A percentile compares a stretch with the other conserved stretches of the same genome.
Evolutionary conservation across 257 asterid species (phyloP).

Genomic region (Solanum commersonii): DNA sequence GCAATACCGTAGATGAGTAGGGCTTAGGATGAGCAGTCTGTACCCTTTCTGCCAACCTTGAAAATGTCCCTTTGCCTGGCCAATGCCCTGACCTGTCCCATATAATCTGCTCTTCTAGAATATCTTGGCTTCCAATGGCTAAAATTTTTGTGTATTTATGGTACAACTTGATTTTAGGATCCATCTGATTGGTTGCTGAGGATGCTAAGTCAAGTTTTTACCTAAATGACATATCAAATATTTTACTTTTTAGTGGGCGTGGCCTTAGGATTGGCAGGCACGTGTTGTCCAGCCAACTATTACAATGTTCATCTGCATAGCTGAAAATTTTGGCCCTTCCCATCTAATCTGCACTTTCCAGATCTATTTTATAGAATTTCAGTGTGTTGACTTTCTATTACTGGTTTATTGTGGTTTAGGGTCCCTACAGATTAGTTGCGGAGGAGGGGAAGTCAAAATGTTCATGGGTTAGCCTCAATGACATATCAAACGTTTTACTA

Average conservation of each 20-base stretch:
- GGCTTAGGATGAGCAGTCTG: not conserved
- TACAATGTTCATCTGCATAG: not conserved
- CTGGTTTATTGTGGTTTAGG: conserved; percentile 42
- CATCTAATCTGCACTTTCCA: not conserved
- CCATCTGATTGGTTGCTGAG: not conserved
- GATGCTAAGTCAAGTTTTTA: not conserved
- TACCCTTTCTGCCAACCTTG: not conserved
- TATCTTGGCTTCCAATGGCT: not conserved
- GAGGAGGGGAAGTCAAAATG: conserved; percentile 95
- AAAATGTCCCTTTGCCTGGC: not conserved
- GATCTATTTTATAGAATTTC: not conserved
- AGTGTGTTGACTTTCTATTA: not conserved
- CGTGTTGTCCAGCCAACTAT: not conserved
- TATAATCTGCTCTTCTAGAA: not conserved
- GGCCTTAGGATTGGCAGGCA: not conserved
- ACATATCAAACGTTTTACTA: conserved; percentile 67
- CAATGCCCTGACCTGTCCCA: not conserved
- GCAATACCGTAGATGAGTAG: not conserved
- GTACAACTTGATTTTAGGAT: not conserved
- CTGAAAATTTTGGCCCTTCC: not conserved
- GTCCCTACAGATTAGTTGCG: conserved; percentile 91
- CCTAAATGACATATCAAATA: not conserved
- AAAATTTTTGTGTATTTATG: not conserved
- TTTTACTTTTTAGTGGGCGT: not conserved
- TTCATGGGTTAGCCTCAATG: conserved; percentile 93